phyloP scores from a whole-genome alignment of 1,284 basidiomycete species.

The Anthracocystis setariae region DNA sequence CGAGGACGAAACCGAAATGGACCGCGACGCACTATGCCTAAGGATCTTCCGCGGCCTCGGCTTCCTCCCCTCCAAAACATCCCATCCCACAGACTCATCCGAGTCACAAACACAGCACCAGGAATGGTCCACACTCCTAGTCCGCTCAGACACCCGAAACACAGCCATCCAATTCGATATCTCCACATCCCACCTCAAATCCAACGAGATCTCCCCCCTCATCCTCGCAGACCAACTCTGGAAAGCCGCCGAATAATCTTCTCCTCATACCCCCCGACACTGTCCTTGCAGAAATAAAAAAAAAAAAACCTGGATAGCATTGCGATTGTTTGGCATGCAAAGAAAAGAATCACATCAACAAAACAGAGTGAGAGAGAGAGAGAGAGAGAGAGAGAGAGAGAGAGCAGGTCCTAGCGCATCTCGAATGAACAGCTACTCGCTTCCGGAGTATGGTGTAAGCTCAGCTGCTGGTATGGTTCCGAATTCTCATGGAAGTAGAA shows the following conservation, averaged over 20 bases:
- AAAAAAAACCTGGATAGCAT: neutral
- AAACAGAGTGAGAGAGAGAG: neutral
- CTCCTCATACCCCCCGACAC: neutral
- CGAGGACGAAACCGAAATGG: conserved; percentile 53
- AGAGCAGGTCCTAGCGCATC: conserved; percentile 62
- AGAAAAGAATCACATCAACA: neutral
- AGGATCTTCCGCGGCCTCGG: conserved; percentile 55
- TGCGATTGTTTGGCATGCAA: neutral
- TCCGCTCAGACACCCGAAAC: conserved; percentile 51
- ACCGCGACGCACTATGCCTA: conserved; percentile 52
- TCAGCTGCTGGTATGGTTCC: conserved; percentile 76
- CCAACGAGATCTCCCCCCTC: conserved; percentile 32
- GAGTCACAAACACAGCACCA: neutral
- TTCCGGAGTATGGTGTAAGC: conserved; percentile 69
- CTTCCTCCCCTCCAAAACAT: conserved; percentile 44
- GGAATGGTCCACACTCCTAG: conserved; percentile 50
- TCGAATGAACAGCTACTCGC: conserved; percentile 67
- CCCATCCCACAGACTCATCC: neutral
- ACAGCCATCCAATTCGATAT: conserved; percentile 56
- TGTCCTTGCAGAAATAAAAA: neutral
- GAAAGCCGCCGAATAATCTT: conserved; percentile 48
- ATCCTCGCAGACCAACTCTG: conserved; percentile 53
- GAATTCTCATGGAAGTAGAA: conserved; percentile 94
- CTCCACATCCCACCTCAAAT: conserved; percentile 22
- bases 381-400: too few species aligned